A percentile compares a stretch with the other conserved stretches of the same genome.
These are phyloP conservation scores for Suillus fuscotomentosus DNA, from an alignment of 768 basidiomycete species.

Conservation along the genomic window DNA sequence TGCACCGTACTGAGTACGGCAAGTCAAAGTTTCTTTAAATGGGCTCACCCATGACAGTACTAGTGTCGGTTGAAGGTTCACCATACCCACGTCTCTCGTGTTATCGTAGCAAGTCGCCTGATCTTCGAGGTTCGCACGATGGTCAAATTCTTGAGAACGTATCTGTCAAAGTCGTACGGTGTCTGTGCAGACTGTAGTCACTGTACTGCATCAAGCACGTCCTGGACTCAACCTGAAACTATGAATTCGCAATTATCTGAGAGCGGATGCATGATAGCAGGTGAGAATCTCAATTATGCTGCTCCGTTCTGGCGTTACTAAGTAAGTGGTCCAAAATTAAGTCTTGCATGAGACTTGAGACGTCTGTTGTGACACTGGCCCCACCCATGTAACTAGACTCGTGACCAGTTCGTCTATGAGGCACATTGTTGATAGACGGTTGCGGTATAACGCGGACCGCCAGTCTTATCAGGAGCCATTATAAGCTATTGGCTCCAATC, in stretches of 20 bases:
- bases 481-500: neutral
- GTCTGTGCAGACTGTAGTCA: no score
- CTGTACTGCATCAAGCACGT: neutral
- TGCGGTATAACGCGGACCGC: conserved; percentile 4
- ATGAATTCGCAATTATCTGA: neutral
- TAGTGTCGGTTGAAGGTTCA: no score
- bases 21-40: no score
- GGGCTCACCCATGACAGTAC: no score
- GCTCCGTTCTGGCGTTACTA: neutral
- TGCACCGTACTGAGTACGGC: no score
- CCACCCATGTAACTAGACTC: no score
- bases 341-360: neutral
- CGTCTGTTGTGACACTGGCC: no score
- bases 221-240: neutral
- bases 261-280: neutral
- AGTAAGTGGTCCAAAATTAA: neutral
- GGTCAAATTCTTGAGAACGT: neutral
- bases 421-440: no score
- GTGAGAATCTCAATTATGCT: neutral
- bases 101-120: no score
- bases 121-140: neutral
- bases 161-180: neutral
- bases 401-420: no score
- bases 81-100: no score
- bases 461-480: conserved; percentile 3